Evolutionary conservation across 352 stramenopile genomes (phyloP), one percentile per base, ranked within the genome.

Genomic region (Phytophthora rubi): DNA sequence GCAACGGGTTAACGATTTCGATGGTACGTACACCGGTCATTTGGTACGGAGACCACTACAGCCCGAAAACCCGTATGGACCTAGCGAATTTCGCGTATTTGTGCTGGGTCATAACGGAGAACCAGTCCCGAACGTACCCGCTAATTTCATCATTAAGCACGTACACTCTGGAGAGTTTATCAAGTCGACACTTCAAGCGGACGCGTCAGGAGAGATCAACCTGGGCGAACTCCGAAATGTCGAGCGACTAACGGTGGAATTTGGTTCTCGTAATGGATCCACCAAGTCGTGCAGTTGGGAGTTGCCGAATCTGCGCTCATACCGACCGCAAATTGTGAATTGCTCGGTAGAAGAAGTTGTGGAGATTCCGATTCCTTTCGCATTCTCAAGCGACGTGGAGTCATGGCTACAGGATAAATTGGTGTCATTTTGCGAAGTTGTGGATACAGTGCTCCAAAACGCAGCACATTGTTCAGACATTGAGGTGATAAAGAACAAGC

Each of bases 101-200:
- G 68, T 83, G 2, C 54, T 85, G 16, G 80, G 82, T 15, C 82
- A 88, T 58, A 90, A 90, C 56, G 80, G 82, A 26, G 80, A 90
- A 62, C 37, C 66, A 9, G 65, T 90, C 18, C 33, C 65, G 4
- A 68, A 70, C n/a, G 67, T 73, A 21, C 39, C 59, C n/a, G 51
- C 77, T 12, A 28, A 57, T 18, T 61, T 85, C 23, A 35, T 8
- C 6, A 60, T 80, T 18, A 65, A 74, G 5, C 78, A 88, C 7
- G 16, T 66, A 1, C 75, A 86, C 26, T 75, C 71, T 37, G 44
- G 35, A 0, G 56, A 61, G 2, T 7, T 56, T 15, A 70, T 85
- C 6, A 30, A 45, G 1, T 26, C 57, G 6, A 53, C 13, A 13
- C 59, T 86, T 21, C 73, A 84, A 54, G 65, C 73, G 0, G 66